Conservation (phyloP, 495 filamentous ascomycete species). For the Penicillium longicatenatum region DNA sequence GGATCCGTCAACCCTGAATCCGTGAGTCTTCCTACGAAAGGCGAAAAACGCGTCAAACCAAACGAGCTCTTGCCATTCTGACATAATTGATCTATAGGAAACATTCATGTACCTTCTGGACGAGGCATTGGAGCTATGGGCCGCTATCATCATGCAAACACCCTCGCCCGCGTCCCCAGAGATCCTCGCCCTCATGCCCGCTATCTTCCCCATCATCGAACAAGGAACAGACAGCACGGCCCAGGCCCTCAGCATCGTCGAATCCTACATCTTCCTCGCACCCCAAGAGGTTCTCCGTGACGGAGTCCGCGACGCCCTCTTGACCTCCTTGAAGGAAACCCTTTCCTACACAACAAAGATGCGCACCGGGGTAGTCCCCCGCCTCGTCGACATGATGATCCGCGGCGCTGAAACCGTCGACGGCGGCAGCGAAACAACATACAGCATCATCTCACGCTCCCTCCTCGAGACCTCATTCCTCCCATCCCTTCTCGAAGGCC, state of each 20-base stretch:
- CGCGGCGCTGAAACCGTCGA: conserved; percentile 69
- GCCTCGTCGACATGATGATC: conserved; percentile 71
- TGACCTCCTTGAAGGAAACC: conserved; percentile 60
- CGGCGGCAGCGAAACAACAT: conserved; percentile 65
- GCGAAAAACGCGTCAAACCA: neutral
- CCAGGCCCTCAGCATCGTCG: conserved; percentile 69
- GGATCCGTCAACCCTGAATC: conserved; percentile 79
- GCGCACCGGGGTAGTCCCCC: conserved; percentile 64
- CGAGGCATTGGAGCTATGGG: conserved; percentile 89
- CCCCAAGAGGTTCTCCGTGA: conserved; percentile 73
- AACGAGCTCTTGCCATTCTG: neutral
- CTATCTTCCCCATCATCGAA: conserved; percentile 71
- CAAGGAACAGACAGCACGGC: conserved; percentile 69
- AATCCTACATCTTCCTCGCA: conserved; percentile 78
- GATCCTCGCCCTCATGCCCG: conserved; percentile 65
- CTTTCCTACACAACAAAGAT: conserved; percentile 58
- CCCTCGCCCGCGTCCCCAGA: conserved; percentile 63
- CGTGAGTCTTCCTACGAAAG: conserved; percentile 34
- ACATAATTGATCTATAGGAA: conserved; percentile 42
- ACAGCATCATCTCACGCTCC: conserved; percentile 62
- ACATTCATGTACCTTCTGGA: conserved; percentile 84
- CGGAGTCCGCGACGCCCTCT: conserved; percentile 54
- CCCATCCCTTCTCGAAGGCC: conserved; percentile 63
- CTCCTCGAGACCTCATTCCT: conserved; percentile 71
- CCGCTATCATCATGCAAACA: conserved; percentile 71